Evolutionary conservation across 2,329 filamentous ascomycete species (phyloP), one percentile per base, ranked within the genome.

Genomic region (Rachicladosporium sp.): DNA sequence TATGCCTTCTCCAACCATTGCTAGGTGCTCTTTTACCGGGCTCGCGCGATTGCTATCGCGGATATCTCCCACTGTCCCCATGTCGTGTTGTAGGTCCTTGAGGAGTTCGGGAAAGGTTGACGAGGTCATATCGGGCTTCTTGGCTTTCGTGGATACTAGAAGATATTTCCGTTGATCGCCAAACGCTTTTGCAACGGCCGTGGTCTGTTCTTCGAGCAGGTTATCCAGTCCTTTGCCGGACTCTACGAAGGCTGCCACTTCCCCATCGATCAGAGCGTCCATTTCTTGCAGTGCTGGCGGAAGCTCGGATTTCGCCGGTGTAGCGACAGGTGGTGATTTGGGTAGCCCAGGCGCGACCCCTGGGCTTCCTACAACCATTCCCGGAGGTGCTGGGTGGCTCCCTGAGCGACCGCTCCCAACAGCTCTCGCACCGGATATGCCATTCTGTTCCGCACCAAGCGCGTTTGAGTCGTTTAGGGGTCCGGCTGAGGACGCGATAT

Each of bases 1-100:
- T 49, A 94, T 88, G 49, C 88, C 88, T 56, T 96, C 89, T 1
- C 86, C 79, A 23, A 96, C 84, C 50, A 88, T 80, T 55, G 81
- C 84, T 36, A 98, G 67, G 50, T 95, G 85, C 51, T 83, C 82
- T 57, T 85, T 86, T 49, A 83, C 67, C 2, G 79, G 72, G 2
- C 81, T 80, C 6, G 75, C 76, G 33, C 87, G 77, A 61, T 93
- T 93, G 43, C 73, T 71, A 53, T 95, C 87, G 59, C 85, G 81
- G 54, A 94, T 75, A 47, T 83, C 80, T 53, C 78, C 80, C 40
- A 91, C 85, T 35, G 76, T 76, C 54, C 82, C 78, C 47, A 93
- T 80, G 40, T 82, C 78, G 44, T 83, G 78, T 63, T 93, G 88
- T 45, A 94, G 79, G 48, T 89, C 87, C 52, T 88, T 86, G 48